phyloP scores from a whole-genome alignment of 176 grass and related monocot species.

The Carex myosuroides region DNA sequence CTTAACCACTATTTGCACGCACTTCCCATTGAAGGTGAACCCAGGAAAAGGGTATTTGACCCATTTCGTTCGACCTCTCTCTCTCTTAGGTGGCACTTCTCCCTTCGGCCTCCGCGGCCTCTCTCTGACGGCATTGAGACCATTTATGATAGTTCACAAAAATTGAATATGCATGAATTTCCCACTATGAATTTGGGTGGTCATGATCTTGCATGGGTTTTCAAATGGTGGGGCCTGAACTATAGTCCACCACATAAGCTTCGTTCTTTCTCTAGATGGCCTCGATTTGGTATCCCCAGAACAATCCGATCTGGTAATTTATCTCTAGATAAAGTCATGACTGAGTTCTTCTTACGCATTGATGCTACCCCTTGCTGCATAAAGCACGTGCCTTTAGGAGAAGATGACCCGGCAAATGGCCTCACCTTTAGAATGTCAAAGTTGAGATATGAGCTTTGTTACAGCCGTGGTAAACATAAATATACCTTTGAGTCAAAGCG shows the following conservation, averaged over 20 bases:
- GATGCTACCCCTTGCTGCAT: slow-evolving; percentile 95
- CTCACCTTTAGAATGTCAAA: slow-evolving; percentile 98
- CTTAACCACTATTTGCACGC: slow-evolving; percentile 98
- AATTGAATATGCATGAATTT: slow-evolving; percentile 45
- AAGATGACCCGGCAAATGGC: slow-evolving; percentile 86
- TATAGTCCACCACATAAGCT: slow-evolving; percentile 92
- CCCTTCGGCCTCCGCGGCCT: slow-evolving; percentile 57
- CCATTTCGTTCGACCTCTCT: slow-evolving; percentile 98
- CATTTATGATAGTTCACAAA: slow-evolving; percentile 40
- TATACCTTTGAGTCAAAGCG: slow-evolving; percentile 96
- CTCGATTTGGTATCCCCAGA: slow-evolving; percentile 79
- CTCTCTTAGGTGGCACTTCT: slow-evolving; percentile 95
- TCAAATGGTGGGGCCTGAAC: slow-evolving; percentile 99
- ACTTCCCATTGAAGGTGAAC: slow-evolving; percentile 70
- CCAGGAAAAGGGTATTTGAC: slow-evolving; percentile 84
- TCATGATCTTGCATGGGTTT: slow-evolving; percentile 97
- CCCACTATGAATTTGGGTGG: slow-evolving; percentile 95
- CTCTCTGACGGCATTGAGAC: slow-evolving; percentile 38
- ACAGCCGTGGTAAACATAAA: slow-evolving; percentile 96
- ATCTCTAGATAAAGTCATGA: slow-evolving; percentile 97
- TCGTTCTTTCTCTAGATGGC: slow-evolving; percentile 94
- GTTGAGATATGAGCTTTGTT: slow-evolving; percentile 92
- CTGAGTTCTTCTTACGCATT: slow-evolving; percentile 89
- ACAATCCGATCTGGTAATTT: slow-evolving; percentile 90
- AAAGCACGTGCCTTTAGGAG: slow-evolving; percentile 73